Evolutionary conservation across 805 yeast species (phyloP), one percentile per base, ranked within the genome.

Genomic region (Candida sonorensis): DNA sequence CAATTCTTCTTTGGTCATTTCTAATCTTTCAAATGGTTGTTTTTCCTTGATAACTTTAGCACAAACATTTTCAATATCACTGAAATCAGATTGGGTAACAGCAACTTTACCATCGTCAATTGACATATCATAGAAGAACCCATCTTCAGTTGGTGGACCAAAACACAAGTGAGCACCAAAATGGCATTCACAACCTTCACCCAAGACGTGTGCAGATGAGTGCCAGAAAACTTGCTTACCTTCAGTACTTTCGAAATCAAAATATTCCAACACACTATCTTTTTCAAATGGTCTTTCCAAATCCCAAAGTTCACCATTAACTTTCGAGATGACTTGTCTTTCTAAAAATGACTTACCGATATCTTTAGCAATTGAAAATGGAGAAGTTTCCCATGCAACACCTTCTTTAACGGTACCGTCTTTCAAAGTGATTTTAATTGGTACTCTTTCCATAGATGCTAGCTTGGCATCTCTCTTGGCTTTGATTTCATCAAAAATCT

Each of bases 221-320:
- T 92, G 98, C 98, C 98, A 92, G 66, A 92, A 92, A 22, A 90
- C 97, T 44, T 78, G 77, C 58, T 81, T 85, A 61, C 97, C 98
- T 53, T 88, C 97, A n/a, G 83, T 83, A 40, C 85, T 70, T 24
- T 86, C 94, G 51, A 92, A 92, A 56, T 88, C 97, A 55, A 86
- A 74, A 51, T 87, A 80, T 57, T 86, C 92, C 42, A 92, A 66
- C 17, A 64, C 57, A 38, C 73, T 67, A 39, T 74, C 81, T 10
- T 60, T 62, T 63, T 92, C 98, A 32, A 92, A 67, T 17, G 97
- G 97, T 64, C 98, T 81, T 44, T 81, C 88, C 51, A 92, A 69
- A 65, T 92, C 98, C 97, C 98, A 92, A 48, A 90, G 68, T 50
- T 73, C 68, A 37, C 94, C 95, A 55, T 92, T 72, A 34, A 90